phyloP scores from a whole-genome alignment of 371 early-diverging fungal species.

The Mortierella sp. region DNA sequence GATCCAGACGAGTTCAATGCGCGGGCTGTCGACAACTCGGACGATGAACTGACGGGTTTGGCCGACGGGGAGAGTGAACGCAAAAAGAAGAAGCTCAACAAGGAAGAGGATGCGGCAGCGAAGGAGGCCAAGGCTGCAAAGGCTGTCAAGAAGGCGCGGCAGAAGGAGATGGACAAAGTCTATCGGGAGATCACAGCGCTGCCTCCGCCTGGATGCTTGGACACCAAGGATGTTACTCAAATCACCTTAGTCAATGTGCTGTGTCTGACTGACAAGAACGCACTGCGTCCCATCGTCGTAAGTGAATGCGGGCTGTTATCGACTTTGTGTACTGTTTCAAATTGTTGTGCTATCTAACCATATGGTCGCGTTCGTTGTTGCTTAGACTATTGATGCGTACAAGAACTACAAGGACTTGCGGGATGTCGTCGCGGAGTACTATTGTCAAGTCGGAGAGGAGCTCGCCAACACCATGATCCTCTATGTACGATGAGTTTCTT shows the following conservation, averaged over 20 bases:
- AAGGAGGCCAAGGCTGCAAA: constrained; percentile 15
- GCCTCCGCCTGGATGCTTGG: constrained; percentile 51
- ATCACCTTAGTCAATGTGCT: constrained; percentile 24
- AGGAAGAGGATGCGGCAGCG: not conserved
- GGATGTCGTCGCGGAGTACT: constrained; percentile 33
- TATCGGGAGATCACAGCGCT: constrained; percentile 15
- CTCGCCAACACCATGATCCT: constrained; percentile 50
- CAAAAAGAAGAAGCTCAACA: constrained; percentile 20
- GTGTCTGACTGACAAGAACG: constrained; percentile 17
- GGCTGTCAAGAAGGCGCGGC: constrained; percentile 14
- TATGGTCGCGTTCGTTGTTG: no score
- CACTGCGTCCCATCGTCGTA: constrained; percentile 29
- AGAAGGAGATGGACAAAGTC: constrained; percentile 24
- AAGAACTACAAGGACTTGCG: constrained; percentile 14
- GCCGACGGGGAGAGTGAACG: not conserved
- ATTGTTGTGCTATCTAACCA: not conserved
- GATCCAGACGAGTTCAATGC: constrained; percentile 64
- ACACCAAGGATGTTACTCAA: constrained; percentile 32
- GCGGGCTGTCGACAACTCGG: constrained; percentile 48
- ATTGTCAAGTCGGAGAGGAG: constrained; percentile 40
- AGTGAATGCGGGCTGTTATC: not conserved
- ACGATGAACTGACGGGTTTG: not conserved
- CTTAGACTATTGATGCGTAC: constrained; percentile 23
- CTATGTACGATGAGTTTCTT: constrained; percentile 14
- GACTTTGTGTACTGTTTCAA: not conserved